Evolutionary conservation across 495 filamentous ascomycete genomes (phyloP), one percentile per base, ranked within the genome.

Genomic region (Trichocladium uniseriatum): DNA sequence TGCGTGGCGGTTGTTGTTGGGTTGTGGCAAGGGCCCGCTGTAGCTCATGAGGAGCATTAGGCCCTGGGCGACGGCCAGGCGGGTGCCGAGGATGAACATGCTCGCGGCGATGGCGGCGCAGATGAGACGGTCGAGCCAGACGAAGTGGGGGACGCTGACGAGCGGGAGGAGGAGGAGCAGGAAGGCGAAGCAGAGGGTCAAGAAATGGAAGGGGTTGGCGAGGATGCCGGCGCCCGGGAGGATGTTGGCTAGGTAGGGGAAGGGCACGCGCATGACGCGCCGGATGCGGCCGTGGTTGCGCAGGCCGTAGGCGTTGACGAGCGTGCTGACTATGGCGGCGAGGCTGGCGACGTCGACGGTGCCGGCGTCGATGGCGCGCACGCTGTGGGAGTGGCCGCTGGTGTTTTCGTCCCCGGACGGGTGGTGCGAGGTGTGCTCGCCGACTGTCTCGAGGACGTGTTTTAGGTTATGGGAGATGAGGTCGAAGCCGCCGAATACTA

Each of bases 1-100:
- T n/a, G n/a, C n/a, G 24, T 27, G 24, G 24, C 8, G 24, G 24
- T 27, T 3, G 24, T 3, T 4, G 24, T 5, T 11, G 31, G 9
- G 31, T 5, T 29, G 10, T 10, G 32, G 21, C 18, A 22, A 15
- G 8, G 14, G 34, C 13, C 52, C 65, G 42, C 61, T 61, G 60
- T 92, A 95, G 20, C 80, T 86, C 94, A 97, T 95, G 22, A 98
- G 76, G 42, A 98, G 79, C 87, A 97, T 95, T 8, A 85, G 78
- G 0, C 90, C 92, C 41, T 97, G 78, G 0, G 86, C 81, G 36
- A 84, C 82, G 32, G 91, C 89, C 13, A 97, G 76, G 1, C 87
- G 80, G 41, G 80, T 74, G 16, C 92, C 92, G 5, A 98, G 77
- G 24, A 80, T 64, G 52, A 94, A 89, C 92, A 98, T 98, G 18